These are phyloP conservation scores for Geotrichum australiense DNA, from an alignment of 1,139 yeast species.

Conservation along the genomic window DNA sequence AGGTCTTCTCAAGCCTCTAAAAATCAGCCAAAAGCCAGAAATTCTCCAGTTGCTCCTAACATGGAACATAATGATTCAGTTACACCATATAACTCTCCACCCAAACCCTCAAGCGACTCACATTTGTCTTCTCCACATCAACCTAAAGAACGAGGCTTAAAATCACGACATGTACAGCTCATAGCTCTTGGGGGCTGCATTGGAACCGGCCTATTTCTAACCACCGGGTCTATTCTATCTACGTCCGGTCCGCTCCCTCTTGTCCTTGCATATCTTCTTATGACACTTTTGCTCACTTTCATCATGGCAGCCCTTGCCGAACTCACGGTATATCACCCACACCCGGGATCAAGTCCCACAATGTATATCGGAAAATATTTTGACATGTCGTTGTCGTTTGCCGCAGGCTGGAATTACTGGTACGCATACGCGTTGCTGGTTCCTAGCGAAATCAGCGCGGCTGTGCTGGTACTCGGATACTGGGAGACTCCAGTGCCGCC, in stretches of 20 bases:
- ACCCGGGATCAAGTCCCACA: slow-evolving; percentile 28
- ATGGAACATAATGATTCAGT: no score
- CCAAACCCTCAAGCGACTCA: no score
- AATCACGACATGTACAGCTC: slow-evolving; percentile 66
- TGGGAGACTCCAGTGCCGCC: slow-evolving; percentile 72
- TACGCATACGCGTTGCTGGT: slow-evolving; percentile 83
- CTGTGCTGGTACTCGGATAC: slow-evolving; percentile 65
- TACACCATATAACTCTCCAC: no score
- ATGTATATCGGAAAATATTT: slow-evolving; percentile 40
- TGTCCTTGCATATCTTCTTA: slow-evolving; percentile 47
- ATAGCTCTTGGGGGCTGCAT: slow-evolving; percentile 86
- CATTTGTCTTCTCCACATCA: no score
- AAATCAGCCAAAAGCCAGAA: no score
- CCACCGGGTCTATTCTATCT: slow-evolving; percentile 51
- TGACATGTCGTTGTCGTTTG: slow-evolving; percentile 52
- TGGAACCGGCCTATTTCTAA: slow-evolving; percentile 70
- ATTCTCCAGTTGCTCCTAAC: no score
- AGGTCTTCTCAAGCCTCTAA: no score
- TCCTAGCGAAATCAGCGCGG: slow-evolving; percentile 62
- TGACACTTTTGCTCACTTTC: slow-evolving; percentile 47
- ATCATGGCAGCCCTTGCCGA: slow-evolving; percentile 56
- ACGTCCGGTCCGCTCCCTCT: slow-evolving; percentile 65
- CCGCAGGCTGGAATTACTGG: slow-evolving; percentile 82
- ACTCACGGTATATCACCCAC: slow-evolving; percentile 54
- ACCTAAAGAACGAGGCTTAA: slow-evolving; percentile 39